Evolutionary conservation across 2,329 filamentous ascomycete species (phyloP), one percentile per base, ranked within the genome.

Genomic region (Epichloe elymi): DNA sequence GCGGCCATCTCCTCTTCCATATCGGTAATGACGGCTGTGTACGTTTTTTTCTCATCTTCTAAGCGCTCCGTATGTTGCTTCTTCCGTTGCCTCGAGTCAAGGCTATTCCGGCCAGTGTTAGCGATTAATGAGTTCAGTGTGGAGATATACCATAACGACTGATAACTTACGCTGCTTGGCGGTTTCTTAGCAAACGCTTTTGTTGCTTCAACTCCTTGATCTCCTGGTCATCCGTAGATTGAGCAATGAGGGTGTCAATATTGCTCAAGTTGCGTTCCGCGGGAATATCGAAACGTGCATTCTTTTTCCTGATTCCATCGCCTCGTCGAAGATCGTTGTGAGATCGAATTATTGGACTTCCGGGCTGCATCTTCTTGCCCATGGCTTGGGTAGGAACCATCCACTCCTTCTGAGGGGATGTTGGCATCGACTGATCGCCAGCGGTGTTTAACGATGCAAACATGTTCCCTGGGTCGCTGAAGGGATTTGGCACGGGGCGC

Each of bases 161-260:
- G 46, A 52, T 6, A 50, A 60, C 86, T 74, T 82, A 95, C 88
- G 93, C 93, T 70, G 93, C 93, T 73, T 97, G 91, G 63, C 93
- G 83, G 71, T 98, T 98, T 63, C 93, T 81, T 56, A 98, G 75
- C 55, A 98, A 75, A 54, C 93, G 84, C 76, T 97, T 97, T 70
- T 96, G 93, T 67, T 95, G 89, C 79, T 98, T 98, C 62, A 98
- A 78, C 72, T 97, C 90, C 76, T 95, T 97, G 73, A 95, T 86
- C 73, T 95, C 85, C 58, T 93, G 83, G 63, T 97, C 91, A 67
- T 94, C 85, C 51, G 81, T 88, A 37, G 88, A 91, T 69, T 88
- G 83, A 49, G 84, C 78, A 68, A 98, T 97, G 63, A 97, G 77
- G 55, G 88, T 79, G 67, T 98, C 93, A 69, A 98, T 97, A 71